A percentile compares a stretch with the other conserved stretches of the same genome.
These are phyloP conservation scores for Viridothelium virens DNA, from an alignment of 495 filamentous ascomycete genomes.

Conservation along the genomic window DNA sequence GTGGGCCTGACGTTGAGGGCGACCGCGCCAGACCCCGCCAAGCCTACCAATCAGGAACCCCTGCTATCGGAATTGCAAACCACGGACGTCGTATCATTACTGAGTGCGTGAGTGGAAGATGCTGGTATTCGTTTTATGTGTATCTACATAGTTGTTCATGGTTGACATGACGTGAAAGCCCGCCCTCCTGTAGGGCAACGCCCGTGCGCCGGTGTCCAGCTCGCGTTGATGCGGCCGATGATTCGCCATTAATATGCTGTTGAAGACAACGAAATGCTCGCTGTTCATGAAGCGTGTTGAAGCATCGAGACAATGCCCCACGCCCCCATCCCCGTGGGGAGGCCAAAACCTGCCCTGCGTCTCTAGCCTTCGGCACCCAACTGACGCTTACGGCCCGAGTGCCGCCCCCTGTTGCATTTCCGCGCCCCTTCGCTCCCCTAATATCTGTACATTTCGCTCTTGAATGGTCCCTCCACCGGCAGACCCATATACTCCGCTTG, in stretches of 20 bases:
- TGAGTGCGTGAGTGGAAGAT: background rate
- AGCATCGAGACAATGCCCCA: background rate
- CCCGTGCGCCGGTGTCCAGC: background rate
- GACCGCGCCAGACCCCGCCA: background rate
- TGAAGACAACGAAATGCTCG: background rate
- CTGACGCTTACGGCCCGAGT: conserved; percentile 2
- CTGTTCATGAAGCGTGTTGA: conserved; percentile 4
- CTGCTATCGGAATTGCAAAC: too few relatives aligned
- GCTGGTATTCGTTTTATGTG: background rate
- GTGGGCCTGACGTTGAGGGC: conserved; percentile 11
- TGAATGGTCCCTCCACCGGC: conserved; percentile 79
- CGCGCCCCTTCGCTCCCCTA: conserved; percentile 30
- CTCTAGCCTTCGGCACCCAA: background rate
- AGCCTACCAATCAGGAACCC: background rate
- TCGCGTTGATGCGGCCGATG: conserved; percentile 3
- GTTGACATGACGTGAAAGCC: conserved; percentile 3
- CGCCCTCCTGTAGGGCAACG: background rate
- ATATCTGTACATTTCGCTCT: conserved; percentile 68
- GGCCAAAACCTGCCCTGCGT: background rate
- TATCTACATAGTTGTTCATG: background rate
- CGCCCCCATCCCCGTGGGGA: background rate
- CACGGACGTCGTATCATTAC: too few relatives aligned
- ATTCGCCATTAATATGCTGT: background rate
- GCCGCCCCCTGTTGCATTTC: conserved; percentile 2
- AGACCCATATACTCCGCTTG: conserved; percentile 94